Conservation (phyloP, 2,329 filamentous ascomycete species). For the Botrytis cinerea region DNA sequence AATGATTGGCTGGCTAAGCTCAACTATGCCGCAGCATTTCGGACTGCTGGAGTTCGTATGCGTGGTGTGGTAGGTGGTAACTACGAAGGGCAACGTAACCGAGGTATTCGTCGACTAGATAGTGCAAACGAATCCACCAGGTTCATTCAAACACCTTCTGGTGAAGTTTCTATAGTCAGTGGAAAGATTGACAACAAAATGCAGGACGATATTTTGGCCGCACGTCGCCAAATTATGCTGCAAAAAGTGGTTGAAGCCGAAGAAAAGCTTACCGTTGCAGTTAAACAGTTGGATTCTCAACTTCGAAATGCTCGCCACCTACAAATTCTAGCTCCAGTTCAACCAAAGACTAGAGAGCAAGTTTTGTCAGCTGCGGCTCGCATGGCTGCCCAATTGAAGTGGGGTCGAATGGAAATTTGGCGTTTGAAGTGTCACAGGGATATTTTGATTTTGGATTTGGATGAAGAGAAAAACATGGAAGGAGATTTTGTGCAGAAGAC, state of each 20-base stretch:
- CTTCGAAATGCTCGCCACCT: constrained; percentile 89
- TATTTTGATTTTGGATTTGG: constrained; percentile 80
- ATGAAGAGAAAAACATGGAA: constrained; percentile 62
- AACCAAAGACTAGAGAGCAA: constrained; percentile 84
- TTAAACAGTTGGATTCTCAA: constrained; percentile 79
- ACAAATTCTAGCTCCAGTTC: constrained; percentile 83
- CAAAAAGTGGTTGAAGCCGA: constrained; percentile 83
- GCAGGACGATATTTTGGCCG: constrained; percentile 80
- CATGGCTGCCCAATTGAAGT: constrained; percentile 86
- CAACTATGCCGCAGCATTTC: constrained; percentile 94
- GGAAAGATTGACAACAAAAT: constrained; percentile 78
- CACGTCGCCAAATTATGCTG: constrained; percentile 78
- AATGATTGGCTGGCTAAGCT: constrained; percentile 96
- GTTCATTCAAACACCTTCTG: constrained; percentile 68
- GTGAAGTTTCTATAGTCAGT: constrained; percentile 72
- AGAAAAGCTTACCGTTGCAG: constrained; percentile 69
- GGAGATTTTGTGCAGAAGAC: constrained; percentile 14
- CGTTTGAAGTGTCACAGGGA: constrained; percentile 87
- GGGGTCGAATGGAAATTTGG: constrained; percentile 94
- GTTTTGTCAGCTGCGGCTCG: constrained; percentile 82
- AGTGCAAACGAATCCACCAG: constrained; percentile 51
- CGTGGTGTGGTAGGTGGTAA: constrained; percentile 81
- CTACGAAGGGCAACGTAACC: constrained; percentile 78
- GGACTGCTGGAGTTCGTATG: constrained; percentile 87
- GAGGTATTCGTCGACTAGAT: constrained; percentile 71